These are phyloP conservation scores for Xylariaceae sp. DNA, from an alignment of 2,329 filamentous ascomycete species.

Conservation along the genomic window DNA sequence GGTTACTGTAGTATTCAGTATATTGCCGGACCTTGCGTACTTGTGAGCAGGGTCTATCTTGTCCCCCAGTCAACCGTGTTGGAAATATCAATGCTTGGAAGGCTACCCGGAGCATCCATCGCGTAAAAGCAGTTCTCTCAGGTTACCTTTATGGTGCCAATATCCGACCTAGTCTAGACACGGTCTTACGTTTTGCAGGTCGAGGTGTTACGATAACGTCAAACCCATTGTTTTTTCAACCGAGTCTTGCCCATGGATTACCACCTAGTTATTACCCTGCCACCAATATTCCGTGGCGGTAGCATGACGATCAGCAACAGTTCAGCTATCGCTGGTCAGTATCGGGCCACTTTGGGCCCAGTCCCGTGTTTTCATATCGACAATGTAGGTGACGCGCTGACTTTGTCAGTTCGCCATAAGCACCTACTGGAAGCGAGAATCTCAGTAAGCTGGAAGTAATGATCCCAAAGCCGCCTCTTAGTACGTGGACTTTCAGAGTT, in stretches of 20 bases:
- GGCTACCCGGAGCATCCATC: background rate
- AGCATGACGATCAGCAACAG: conserved; percentile 2
- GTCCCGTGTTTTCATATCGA: conserved; percentile 1
- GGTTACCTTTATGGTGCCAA: background rate
- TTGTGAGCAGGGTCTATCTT: background rate
- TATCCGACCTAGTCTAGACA: background rate
- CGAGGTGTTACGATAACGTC: background rate
- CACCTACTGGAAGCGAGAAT: background rate
- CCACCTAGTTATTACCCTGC: background rate
- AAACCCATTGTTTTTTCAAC: background rate
- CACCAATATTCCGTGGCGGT: background rate
- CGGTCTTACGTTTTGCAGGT: background rate
- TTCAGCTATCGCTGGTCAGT: background rate
- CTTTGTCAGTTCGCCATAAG: background rate
- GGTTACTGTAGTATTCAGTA: background rate
- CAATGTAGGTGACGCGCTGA: background rate
- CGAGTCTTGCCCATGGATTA: no score
- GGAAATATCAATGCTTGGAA: background rate
- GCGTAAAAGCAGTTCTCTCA: background rate
- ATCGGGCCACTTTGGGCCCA: background rate
- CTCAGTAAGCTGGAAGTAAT: background rate
- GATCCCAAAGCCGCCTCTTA: background rate
- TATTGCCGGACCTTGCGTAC: background rate
- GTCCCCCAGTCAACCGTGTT: background rate
- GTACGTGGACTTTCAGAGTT: background rate